Evolutionary conservation across 768 basidiomycete genomes (phyloP).

Genomic region (Pleurotus cornucopiae): DNA sequence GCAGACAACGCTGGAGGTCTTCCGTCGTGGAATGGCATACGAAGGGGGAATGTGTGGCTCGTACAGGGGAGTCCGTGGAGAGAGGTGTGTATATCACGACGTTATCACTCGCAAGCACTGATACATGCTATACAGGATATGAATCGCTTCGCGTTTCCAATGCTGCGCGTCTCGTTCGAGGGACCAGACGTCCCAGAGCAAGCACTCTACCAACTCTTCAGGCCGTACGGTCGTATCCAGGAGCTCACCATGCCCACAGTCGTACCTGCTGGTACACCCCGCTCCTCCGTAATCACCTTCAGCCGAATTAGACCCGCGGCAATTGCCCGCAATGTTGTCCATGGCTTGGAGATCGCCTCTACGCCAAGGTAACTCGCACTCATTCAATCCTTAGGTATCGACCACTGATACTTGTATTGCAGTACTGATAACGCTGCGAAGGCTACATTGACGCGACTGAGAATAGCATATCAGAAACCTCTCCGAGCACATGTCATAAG

Average conservation of each 20-base stretch:
- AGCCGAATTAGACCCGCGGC: conserved; percentile 62
- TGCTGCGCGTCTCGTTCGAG: conserved; percentile 79
- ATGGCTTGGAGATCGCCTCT: conserved; percentile 46
- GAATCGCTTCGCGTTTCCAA: conserved; percentile 70
- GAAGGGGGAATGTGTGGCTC: conserved; percentile 56
- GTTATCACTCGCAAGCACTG: not conserved
- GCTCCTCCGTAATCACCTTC: conserved; percentile 64
- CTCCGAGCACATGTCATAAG: conserved; percentile 63
- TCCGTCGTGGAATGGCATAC: conserved; percentile 59
- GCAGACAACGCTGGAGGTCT: conserved; percentile 47
- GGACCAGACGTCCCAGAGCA: conserved; percentile 87
- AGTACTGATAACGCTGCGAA: conserved; percentile 11
- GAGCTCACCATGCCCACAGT: conserved; percentile 60
- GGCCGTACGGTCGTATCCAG: conserved; percentile 82
- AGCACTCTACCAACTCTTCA: conserved; percentile 67
- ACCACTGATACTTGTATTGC: not conserved
- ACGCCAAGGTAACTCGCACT: conserved; percentile 10
- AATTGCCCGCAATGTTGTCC: conserved; percentile 78
- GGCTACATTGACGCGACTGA: conserved; percentile 41
- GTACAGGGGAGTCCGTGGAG: conserved; percentile 78
- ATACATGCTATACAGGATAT: conserved; percentile 57
- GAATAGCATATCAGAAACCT: conserved; percentile 57
- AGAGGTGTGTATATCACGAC: conserved; percentile 46
- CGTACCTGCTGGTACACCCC: conserved; percentile 61
- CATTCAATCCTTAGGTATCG: not conserved